Evolutionary conservation across 805 yeast species (phyloP), one percentile per base, ranked within the genome.

Genomic region (Zygoascus flipseniorum): DNA sequence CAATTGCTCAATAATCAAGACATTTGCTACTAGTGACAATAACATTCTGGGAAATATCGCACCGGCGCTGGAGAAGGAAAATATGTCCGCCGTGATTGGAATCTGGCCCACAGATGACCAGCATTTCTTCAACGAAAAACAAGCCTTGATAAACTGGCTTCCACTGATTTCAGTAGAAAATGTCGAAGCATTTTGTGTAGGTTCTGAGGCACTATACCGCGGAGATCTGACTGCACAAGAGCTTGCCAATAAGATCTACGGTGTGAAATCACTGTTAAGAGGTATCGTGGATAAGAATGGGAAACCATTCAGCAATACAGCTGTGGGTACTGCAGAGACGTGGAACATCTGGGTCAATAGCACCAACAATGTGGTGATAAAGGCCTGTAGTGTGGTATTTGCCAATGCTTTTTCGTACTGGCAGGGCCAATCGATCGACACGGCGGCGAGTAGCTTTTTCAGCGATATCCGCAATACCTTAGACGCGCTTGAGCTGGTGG

Each of bases 391-490:
- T 70, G 76, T 88, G 64, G 82, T 89, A 57, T 86, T 84, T 69
- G 95, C 96, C 65, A 92, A 92, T 69, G 97, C 97, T 50, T 92
- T 92, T 80, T 87, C 97, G 8, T 92, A 90, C 83, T 92, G 98
- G 98, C 98, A 92, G 76, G 97, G 97, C 45, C 97, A 89, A 76
- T 78, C 89, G 61, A 79, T 78, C 79, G 66, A 70, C 49, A 90
- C 90, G 70, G 80, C 97, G 28, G 81, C 96, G 16, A 87, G 81
- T 78, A 89, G 97, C 1, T 92, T 90, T 85, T 80, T 89, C 61
- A 97, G 90, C 69, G 97, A 92, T 71, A 88, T 92, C 71, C 89
- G 90, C 96, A 97, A 92, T 78, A 97, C 97, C 60, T 75, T 92
- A 70, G 95, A 89, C 76, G 76, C 77, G 57, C 81, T 92, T 65